These are phyloP conservation scores for Closterium sp. DNA, from an alignment of 139 green algal genomes.

Conservation along the genomic window DNA sequence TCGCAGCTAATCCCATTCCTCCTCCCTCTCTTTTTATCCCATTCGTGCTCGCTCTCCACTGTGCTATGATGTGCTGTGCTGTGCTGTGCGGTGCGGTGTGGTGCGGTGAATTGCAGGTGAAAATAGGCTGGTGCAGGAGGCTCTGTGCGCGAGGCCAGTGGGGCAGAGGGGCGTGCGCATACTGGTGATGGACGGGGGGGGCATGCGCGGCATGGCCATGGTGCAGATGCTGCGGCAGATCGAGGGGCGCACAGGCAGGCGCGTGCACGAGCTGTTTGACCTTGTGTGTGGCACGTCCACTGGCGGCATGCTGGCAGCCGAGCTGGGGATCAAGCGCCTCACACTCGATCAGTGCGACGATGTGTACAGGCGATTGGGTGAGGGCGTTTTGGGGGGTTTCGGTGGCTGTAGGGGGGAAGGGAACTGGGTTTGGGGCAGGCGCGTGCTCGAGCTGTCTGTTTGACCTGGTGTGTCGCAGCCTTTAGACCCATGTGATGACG, in stretches of 20 bases:
- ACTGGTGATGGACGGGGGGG: constrained; percentile 88
- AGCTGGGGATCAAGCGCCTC: constrained; percentile 69
- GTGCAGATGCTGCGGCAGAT: constrained; percentile 74
- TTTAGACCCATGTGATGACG: constrained; percentile 77
- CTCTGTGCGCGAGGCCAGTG: constrained; percentile 54
- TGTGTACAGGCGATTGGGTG: constrained; percentile 78
- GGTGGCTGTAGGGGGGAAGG: too few species aligned
- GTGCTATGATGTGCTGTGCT: neutral
- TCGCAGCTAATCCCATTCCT: constrained; percentile 67
- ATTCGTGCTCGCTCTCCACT: neutral
- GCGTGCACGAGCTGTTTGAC: constrained; percentile 85
- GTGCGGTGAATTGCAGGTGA: constrained; percentile 59
- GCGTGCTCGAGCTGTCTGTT: constrained; percentile 87
- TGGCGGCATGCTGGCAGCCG: constrained; percentile 83
- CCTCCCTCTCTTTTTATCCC: too few species aligned
- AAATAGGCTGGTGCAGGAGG: constrained; percentile 68
- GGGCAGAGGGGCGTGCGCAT: constrained; percentile 79
- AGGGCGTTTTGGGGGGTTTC: neutral
- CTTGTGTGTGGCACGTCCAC: constrained; percentile 72
- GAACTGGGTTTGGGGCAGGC: too few species aligned
- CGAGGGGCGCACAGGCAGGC: constrained; percentile 63
- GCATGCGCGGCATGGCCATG: constrained; percentile 80
- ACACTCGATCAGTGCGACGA: constrained; percentile 77
- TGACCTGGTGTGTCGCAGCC: constrained; percentile 79
- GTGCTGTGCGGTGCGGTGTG: neutral